Base-by-base conservation (phyloP, 1,139 yeast species). In the Pichia terricola region DNA sequence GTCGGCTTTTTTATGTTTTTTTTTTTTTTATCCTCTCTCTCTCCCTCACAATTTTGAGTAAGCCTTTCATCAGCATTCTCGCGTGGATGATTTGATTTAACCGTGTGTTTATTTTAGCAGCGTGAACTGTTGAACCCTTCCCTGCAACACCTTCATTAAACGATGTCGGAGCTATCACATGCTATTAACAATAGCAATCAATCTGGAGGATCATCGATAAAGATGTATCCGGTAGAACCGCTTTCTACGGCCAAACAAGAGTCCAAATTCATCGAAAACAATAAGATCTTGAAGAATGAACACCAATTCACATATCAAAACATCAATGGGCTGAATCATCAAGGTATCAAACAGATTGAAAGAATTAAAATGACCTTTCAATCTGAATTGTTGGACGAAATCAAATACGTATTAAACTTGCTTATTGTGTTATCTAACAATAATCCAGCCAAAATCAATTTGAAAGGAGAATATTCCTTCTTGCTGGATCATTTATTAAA, bases 321-420 rank as follows among this genome's bases (percentile, higher is more conserved):
- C 26, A 53, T 64, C 26, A 62, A 64, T n/a, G 79, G 81, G 10
- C 62, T 67, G 11, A 77, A 77, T 33, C 71, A 68, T 50, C 67
- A 70, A 42, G 87, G 87, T 7, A 69, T 74, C 4, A 75, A 74
- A 40, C 75, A 77, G 44, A 63, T 77, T 55, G 70, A 70, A 37
- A 68, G 94, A 43, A 73, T 84, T 41, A 66, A 69, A 42, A 72
- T 84, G 77, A 75, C 88, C 2, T 72, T 84, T 50, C 70, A 70
- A 51, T 72, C 79, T 4, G 81, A 79, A 2, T 62, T 83, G 30
- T 70, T 66, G 34, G 64, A 69, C 25, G 94, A 84, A 57, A 67
- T 79, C 34, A 74, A 73, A 50, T 82, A 87, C 79, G 83, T 88
- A 1, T 62, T 83, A 40, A 68, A 71, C 36, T 72, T 81, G 7